A percentile compares a stretch with the other conserved stretches of the same genome.
Evolutionary conservation across 352 stramenopile species (phyloP).

Genomic region (Globisporangium sylvaticum): DNA sequence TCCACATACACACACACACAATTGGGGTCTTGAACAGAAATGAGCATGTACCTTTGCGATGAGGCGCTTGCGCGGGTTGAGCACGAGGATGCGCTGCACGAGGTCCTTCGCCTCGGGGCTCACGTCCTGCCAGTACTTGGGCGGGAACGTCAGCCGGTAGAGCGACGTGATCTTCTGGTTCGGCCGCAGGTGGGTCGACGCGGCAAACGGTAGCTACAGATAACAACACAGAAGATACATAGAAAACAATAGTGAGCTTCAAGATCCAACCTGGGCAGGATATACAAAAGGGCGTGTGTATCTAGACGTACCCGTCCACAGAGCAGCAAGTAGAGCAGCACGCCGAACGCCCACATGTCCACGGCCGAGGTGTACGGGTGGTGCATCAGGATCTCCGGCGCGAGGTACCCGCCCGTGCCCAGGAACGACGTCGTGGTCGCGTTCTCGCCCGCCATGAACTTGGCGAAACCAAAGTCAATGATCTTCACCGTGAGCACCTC

Average conservation of each 20-base stretch:
- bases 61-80: conserved; percentile 47
- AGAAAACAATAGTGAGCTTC: not conserved
- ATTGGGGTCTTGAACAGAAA: not conserved
- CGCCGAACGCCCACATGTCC: conserved; percentile 96
- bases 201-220: conserved; percentile 54
- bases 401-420: conserved; percentile 92
- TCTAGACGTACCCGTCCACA: conserved; percentile 87
- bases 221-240: not conserved
- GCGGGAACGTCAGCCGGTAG: conserved; percentile 67
- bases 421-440: conserved; percentile 71
- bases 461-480: conserved; percentile 98
- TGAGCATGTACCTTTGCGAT: conserved; percentile 24
- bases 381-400: conserved; percentile 96
- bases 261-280: not conserved
- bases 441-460: conserved; percentile 66
- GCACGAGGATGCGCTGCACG: conserved; percentile 50
- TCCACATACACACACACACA: not conserved
- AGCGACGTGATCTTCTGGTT: conserved; percentile 59
- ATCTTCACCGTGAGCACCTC: conserved; percentile 90
- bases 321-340: conserved; percentile 96
- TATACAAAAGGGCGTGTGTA: not conserved
- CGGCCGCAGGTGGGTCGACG: conserved; percentile 49
- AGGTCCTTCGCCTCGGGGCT: conserved; percentile 58
- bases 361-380: conserved; percentile 93
- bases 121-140: conserved; percentile 72